These are phyloP conservation scores for Ustilago cynodontis DNA, from an alignment of 1,284 basidiomycete genomes.

Conservation along the genomic window DNA sequence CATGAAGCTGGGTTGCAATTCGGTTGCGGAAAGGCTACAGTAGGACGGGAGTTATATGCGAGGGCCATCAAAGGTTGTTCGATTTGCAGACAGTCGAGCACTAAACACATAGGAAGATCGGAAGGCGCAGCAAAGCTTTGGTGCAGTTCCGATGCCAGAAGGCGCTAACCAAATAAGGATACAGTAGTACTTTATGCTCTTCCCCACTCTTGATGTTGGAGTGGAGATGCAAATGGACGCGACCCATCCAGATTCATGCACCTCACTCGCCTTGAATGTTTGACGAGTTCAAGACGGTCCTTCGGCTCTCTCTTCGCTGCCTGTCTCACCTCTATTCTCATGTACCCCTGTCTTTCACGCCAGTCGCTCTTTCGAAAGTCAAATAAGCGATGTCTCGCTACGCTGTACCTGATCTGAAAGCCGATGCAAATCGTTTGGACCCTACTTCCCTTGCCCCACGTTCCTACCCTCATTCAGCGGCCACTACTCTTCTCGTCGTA, in stretches of 20 bases:
- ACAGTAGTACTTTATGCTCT: not conserved
- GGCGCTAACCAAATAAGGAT: conserved; percentile 7
- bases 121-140: not conserved
- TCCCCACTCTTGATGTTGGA: not conserved
- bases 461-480: not conserved
- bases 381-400: not conserved
- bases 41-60: not conserved
- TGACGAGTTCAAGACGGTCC: too few species aligned
- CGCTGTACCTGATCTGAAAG: conserved; percentile 2
- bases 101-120: not conserved
- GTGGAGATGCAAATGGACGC: not conserved
- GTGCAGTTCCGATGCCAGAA: not conserved
- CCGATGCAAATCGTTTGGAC: not conserved
- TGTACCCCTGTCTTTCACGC: not conserved
- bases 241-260: not conserved
- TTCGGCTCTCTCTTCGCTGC: not conserved
- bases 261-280: too few species aligned
- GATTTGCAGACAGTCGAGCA: not conserved
- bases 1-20: not conserved
- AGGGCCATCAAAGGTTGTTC: not conserved
- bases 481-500: not conserved
- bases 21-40: not conserved
- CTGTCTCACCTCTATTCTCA: not conserved
- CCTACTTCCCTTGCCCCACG: not conserved
- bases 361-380: not conserved